Evolutionary conservation across 805 yeast species (phyloP).

Genomic region (Wickerhamiella azyma): DNA sequence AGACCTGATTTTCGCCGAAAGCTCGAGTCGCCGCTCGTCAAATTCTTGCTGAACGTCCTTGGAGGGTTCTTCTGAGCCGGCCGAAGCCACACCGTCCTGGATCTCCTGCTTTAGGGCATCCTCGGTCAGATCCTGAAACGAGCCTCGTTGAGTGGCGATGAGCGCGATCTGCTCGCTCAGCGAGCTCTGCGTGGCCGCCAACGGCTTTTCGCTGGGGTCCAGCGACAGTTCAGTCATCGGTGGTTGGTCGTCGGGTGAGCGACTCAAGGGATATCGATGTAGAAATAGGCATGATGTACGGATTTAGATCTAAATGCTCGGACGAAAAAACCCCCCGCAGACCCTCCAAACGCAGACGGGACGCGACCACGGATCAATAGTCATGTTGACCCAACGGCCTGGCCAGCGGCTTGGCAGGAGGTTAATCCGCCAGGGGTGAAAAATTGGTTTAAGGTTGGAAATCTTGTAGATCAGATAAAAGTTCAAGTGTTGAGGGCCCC

Average conservation of each 20-base stretch:
- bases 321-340: too few relatives aligned
- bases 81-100: slow-evolving; percentile 9
- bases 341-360: too few relatives aligned
- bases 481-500: too few relatives aligned
- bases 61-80: slow-evolving; percentile 19
- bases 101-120: slow-evolving; percentile 38
- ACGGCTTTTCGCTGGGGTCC: slow-evolving; percentile 13
- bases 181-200: slow-evolving; percentile 3
- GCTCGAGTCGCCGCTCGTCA: slow-evolving; percentile 19
- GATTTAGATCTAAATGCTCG: too few relatives aligned
- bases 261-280: background rate
- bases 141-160: slow-evolving; percentile 44
- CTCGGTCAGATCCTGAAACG: slow-evolving; percentile 48
- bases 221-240: slow-evolving; percentile 17
- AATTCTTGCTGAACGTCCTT: slow-evolving; percentile 10
- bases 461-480: too few relatives aligned
- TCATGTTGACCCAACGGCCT: too few relatives aligned
- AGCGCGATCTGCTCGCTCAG: slow-evolving; percentile 37
- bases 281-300: too few relatives aligned
- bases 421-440: too few relatives aligned
- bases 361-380: too few relatives aligned
- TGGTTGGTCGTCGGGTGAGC: background rate
- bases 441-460: too few relatives aligned
- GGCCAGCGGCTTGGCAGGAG: too few relatives aligned
- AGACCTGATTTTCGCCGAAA: slow-evolving; percentile 25